Evolutionary conservation across 495 filamentous ascomycete species (phyloP).

Genomic region (Choiromyces venosus): DNA sequence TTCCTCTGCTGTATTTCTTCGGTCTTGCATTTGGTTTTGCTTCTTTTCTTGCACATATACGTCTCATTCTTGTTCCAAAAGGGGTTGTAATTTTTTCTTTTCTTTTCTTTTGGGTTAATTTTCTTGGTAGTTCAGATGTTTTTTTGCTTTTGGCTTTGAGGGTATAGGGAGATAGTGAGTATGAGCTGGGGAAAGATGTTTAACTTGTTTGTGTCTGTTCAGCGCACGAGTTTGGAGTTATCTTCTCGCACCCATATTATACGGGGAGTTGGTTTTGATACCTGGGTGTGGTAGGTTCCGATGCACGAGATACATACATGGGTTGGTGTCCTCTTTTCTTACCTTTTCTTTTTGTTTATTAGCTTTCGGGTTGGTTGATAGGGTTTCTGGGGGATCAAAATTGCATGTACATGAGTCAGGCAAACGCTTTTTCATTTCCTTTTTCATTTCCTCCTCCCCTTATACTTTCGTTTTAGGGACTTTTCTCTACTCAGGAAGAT

Average conservation of each 20-base stretch:
- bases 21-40: slow-evolving; percentile 22
- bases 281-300: not conserved
- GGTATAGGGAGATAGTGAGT: slow-evolving; percentile 18
- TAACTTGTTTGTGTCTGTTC: slow-evolving; percentile 6
- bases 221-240: slow-evolving; percentile 11
- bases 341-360: slow-evolving; percentile 12
- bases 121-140: slow-evolving; percentile 11
- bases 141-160: slow-evolving; percentile 23
- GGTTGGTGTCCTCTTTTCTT: slow-evolving; percentile 21
- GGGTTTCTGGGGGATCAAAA: slow-evolving; percentile 5
- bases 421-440: not conserved
- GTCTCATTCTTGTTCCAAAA: slow-evolving; percentile 29
- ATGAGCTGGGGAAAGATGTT: slow-evolving; percentile 6
- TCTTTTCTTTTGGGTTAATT: slow-evolving; percentile 14
- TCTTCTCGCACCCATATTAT: slow-evolving; percentile 15
- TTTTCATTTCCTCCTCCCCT: not conserved
- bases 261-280: slow-evolving; percentile 14
- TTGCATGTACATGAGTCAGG: not conserved
- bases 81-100: slow-evolving; percentile 36
- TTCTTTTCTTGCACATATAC: slow-evolving; percentile 19
- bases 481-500: not conserved
- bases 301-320: slow-evolving; percentile 1
- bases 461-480: not conserved
- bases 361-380: slow-evolving; percentile 19
- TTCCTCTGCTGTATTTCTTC: slow-evolving; percentile 27